Evolutionary conservation across 1,284 basidiomycete genomes (phyloP).

Genomic region (Moesziomyces sp.): DNA sequence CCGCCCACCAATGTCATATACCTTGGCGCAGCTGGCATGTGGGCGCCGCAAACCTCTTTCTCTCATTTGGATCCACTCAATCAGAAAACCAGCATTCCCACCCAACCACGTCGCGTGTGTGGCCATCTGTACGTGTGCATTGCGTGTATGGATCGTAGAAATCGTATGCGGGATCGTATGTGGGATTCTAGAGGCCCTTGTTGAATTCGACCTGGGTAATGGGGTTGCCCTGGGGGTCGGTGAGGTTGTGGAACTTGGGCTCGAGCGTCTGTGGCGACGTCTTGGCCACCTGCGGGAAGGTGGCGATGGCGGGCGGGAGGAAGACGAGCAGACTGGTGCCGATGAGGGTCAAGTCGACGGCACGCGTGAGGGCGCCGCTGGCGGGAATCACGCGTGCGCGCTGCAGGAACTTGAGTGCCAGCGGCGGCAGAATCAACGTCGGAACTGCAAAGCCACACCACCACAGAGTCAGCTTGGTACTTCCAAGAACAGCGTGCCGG

Average conservation of each 20-base stretch:
- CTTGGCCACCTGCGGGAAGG: slow-evolving; percentile 71
- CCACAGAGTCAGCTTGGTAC: not conserved
- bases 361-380: slow-evolving; percentile 34
- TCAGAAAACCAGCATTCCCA: no score
- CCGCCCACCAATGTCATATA: slow-evolving; percentile 2
- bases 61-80: no score
- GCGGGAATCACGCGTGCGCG: slow-evolving; percentile 42
- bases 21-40: slow-evolving; percentile 6
- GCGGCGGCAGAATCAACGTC: slow-evolving; percentile 71
- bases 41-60: no score
- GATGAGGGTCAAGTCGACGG: slow-evolving; percentile 64
- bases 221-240: slow-evolving; percentile 60
- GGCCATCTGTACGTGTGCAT: no score
- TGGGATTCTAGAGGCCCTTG: slow-evolving; percentile 69
- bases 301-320: slow-evolving; percentile 72
- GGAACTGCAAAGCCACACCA: slow-evolving; percentile 55
- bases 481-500: not conserved
- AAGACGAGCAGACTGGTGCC: slow-evolving; percentile 71
- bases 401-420: slow-evolving; percentile 70
- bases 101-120: no score
- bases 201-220: slow-evolving; percentile 70
- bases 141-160: no score
- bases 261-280: slow-evolving; percentile 69
- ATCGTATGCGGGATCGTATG: no score
- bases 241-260: slow-evolving; percentile 66